A percentile compares a stretch with the other conserved stretches of the same genome.
Conservation (phyloP, 1,284 basidiomycete genomes). For the Heterobasidion irregulare region DNA sequence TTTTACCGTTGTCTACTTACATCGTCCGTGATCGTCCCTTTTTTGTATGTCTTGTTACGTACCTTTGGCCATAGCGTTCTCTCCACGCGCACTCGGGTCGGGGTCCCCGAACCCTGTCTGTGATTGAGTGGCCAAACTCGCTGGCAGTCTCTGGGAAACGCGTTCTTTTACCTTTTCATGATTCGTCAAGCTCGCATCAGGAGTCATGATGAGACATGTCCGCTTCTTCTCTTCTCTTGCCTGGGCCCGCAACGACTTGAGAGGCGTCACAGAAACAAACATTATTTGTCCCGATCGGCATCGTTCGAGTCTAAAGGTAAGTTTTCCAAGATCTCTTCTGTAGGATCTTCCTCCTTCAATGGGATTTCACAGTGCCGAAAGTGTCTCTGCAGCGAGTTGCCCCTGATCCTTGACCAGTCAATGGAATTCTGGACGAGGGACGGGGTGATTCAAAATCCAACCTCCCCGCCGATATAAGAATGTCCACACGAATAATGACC, state of each 20-base stretch:
- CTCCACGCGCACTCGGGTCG: not conserved
- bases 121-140: constrained; percentile 3
- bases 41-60: constrained; percentile 2
- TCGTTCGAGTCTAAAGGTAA: constrained; percentile 6
- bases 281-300: constrained; percentile 10
- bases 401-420: not conserved
- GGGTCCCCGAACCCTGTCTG: not conserved
- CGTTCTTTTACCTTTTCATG: constrained; percentile 5
- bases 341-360: constrained; percentile 4
- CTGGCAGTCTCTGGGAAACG: constrained; percentile 7
- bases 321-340: constrained; percentile 6
- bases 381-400: not conserved
- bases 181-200: constrained; percentile 5
- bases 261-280: not conserved
- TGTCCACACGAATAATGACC: not conserved
- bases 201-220: constrained; percentile 2
- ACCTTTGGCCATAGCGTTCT: not conserved
- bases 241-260: not conserved
- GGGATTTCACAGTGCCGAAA: not conserved
- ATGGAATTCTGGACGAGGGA: not conserved
- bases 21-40: not conserved
- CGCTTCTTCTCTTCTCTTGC: not conserved
- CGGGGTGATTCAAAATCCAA: not conserved
- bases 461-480: not conserved
- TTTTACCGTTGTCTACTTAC: not conserved